Percentiles rank a stretch among this genome's conserved stretches.
These are phyloP conservation scores for Verticillium alfalfae DNA, from an alignment of 2,329 filamentous ascomycete species.

Conservation along the genomic window DNA sequence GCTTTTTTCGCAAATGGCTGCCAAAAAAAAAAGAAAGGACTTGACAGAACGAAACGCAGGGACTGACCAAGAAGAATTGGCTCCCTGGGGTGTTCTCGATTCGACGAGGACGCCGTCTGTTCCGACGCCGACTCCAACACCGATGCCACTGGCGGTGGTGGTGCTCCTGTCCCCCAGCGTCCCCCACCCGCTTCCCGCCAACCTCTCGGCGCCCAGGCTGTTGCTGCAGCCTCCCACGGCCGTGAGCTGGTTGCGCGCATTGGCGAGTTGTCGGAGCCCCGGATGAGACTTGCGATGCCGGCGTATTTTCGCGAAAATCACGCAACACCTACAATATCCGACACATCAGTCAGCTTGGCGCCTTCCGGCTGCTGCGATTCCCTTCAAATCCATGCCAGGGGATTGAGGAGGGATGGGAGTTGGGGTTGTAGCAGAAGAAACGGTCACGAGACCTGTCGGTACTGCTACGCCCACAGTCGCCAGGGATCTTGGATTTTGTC, in stretches of 20 bases:
- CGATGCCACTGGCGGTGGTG: background rate
- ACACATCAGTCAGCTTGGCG: background rate
- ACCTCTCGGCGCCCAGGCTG: constrained; percentile 1
- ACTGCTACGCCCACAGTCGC: background rate
- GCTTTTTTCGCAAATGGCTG: background rate
- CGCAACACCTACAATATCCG: constrained; percentile 1
- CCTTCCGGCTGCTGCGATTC: background rate
- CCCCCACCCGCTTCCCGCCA: background rate
- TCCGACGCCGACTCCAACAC: background rate
- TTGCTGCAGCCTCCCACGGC: background rate
- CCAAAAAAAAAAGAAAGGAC: background rate
- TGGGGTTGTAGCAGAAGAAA: background rate
- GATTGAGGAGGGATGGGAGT: background rate
- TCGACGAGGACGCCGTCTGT: background rate
- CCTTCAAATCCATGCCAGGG: background rate
- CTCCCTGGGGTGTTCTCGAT: background rate
- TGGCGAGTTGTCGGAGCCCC: background rate
- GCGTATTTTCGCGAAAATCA: constrained; percentile 1
- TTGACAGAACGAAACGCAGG: background rate
- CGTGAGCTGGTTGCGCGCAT: constrained; percentile 2
- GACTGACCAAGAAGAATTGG: background rate
- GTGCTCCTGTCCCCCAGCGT: too few species aligned
- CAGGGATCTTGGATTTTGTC: background rate
- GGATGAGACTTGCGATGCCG: constrained; percentile 1
- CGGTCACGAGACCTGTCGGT: background rate